Percentiles rank a stretch among this genome's conserved stretches.
Evolutionary conservation across 805 yeast genomes (phyloP).

Genomic region (Candida stauntonica): DNA sequence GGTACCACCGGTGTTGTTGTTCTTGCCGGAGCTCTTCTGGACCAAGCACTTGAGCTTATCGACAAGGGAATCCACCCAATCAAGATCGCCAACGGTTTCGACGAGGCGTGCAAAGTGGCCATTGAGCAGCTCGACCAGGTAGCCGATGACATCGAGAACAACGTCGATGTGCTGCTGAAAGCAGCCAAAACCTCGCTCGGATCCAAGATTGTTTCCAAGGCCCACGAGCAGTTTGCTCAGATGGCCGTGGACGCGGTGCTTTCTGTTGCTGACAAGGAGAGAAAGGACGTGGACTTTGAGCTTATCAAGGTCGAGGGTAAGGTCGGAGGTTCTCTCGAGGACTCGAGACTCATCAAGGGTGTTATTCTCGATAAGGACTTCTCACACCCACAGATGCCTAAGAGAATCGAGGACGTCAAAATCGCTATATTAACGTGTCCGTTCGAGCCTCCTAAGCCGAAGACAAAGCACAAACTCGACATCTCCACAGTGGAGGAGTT

Average conservation of each 20-base stretch:
- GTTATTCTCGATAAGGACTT: slow-evolving; percentile 94
- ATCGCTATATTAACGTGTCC: slow-evolving; percentile 97
- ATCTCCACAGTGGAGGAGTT: slow-evolving; percentile 93
- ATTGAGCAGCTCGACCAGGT: slow-evolving; percentile 66
- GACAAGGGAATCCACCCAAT: slow-evolving; percentile 98
- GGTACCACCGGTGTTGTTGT: slow-evolving; percentile 99
- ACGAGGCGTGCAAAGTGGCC: slow-evolving; percentile 93
- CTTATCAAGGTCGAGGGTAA: slow-evolving; percentile 92
- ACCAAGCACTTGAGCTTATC: slow-evolving; percentile 89
- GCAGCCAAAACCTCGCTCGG: slow-evolving; percentile 96
- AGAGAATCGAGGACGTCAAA: slow-evolving; percentile 69
- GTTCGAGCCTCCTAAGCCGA: slow-evolving; percentile 99
- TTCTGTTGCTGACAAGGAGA: slow-evolving; percentile 84
- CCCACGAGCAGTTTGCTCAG: slow-evolving; percentile 88
- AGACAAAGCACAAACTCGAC: slow-evolving; percentile 95
- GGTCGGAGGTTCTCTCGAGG: slow-evolving; percentile 90
- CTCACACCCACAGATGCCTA: slow-evolving; percentile 98
- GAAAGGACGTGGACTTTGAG: slow-evolving; percentile 96
- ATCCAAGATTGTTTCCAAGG: slow-evolving; percentile 90
- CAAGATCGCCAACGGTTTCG: slow-evolving; percentile 94
- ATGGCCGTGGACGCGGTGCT: slow-evolving; percentile 97
- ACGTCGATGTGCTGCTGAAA: slow-evolving; percentile 56
- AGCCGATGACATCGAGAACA: slow-evolving; percentile 57
- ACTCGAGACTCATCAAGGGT: slow-evolving; percentile 81
- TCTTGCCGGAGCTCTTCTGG: slow-evolving; percentile 87